Conservation (phyloP, 2,329 filamentous ascomycete genomes). For the Emericellopsis atlantica region DNA sequence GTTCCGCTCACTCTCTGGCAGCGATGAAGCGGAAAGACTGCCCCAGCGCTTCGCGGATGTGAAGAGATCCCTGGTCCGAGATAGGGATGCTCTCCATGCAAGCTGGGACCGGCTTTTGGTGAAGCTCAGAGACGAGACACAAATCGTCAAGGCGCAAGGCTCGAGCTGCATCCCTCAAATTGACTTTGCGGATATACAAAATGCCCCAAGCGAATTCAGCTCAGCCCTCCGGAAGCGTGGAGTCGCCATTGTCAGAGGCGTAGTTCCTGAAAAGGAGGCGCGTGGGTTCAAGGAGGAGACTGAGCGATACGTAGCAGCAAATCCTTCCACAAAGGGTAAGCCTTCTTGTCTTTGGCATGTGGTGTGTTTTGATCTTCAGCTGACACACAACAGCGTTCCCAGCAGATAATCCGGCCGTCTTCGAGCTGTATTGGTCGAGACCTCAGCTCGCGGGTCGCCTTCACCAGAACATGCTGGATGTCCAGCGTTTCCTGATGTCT, state of each 20-base stretch:
- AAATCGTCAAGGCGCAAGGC: conserved; percentile 28
- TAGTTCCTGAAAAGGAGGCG: conserved; percentile 50
- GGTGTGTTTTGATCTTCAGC: too few species aligned
- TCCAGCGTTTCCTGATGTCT: conserved; percentile 49
- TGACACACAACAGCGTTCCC: conserved; percentile 34
- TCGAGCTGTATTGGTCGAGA: conserved; percentile 63
- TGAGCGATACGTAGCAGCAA: conserved; percentile 51
- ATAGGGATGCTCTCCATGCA: conserved; percentile 32
- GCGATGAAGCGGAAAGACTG: conserved; percentile 23
- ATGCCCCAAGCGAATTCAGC: conserved; percentile 16
- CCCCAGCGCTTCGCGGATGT: conserved; percentile 42
- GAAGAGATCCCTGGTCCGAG: conserved; percentile 38
- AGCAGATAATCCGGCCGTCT: conserved; percentile 53
- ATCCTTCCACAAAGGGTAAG: conserved; percentile 43
- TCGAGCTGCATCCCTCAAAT: conserved; percentile 39
- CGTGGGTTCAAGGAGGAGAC: conserved; percentile 51
- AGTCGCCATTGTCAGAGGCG: conserved; percentile 47
- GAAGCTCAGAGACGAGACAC: conserved; percentile 31
- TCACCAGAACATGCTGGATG: conserved; percentile 48
- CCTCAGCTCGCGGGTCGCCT: conserved; percentile 56
- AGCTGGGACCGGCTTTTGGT: conserved; percentile 36
- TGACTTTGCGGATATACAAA: conserved; percentile 29
- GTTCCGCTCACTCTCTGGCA: conserved; percentile 45
- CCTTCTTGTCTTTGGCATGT: background rate
- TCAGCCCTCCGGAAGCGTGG: conserved; percentile 30